Conservation (phyloP, 108 stramenopile genomes). For the Cyclotella sp. region DNA sequence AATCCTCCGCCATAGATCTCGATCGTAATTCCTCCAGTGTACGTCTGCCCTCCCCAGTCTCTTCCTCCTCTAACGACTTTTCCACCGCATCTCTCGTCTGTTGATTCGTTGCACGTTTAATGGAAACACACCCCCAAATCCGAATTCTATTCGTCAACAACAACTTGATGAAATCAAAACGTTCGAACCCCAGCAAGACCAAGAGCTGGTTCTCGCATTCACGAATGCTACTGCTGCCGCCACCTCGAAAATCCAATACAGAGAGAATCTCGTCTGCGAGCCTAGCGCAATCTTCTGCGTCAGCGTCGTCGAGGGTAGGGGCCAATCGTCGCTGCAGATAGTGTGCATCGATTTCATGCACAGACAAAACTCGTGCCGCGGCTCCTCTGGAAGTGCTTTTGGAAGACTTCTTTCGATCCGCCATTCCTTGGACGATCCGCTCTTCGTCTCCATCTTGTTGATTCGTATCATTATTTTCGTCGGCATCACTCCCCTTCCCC, state of each 20-base stretch:
- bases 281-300: slow-evolving; percentile 80
- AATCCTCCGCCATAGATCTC: slow-evolving; percentile 75
- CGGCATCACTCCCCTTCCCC: slow-evolving; percentile 72
- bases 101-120: slow-evolving; percentile 92
- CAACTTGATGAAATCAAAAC: slow-evolving; percentile 95
- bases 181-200: slow-evolving; percentile 92
- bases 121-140: slow-evolving; percentile 92
- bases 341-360: slow-evolving; percentile 97
- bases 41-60: slow-evolving; percentile 80
- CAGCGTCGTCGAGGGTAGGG: slow-evolving; percentile 77
- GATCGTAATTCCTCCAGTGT: slow-evolving; percentile 90
- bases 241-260: slow-evolving; percentile 64
- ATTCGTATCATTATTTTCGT: slow-evolving; percentile 67
- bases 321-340: slow-evolving; percentile 92
- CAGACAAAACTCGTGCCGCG: slow-evolving; percentile 73
- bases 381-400: slow-evolving; percentile 22
- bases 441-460: slow-evolving; percentile 58
- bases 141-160: slow-evolving; percentile 89
- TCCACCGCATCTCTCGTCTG: slow-evolving; percentile 87
- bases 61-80: slow-evolving; percentile 72
- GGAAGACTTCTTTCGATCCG: slow-evolving; percentile 21
- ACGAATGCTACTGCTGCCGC: slow-evolving; percentile 58
- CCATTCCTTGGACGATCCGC: slow-evolving; percentile 27
- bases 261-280: slow-evolving; percentile 87
- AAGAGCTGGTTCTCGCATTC: slow-evolving; percentile 97